A percentile compares a stretch with the other conserved stretches of the same genome.
Conservation (phyloP, 2,329 filamentous ascomycete species). For the Aspergillus tamarii region DNA sequence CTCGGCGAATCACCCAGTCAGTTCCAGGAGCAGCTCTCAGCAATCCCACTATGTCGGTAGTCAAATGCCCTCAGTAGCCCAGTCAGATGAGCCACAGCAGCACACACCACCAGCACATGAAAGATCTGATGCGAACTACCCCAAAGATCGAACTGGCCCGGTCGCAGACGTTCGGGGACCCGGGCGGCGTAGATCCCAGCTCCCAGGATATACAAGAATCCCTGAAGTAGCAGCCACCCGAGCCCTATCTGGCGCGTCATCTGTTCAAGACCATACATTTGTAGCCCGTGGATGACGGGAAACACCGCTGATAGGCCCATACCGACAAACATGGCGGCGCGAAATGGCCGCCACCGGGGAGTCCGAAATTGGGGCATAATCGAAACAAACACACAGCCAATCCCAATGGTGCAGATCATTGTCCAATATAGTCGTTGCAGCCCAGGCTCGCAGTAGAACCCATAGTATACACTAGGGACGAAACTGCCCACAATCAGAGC, state of each 20-base stretch:
- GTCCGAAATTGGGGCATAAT: slow-evolving; percentile 83
- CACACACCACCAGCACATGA: slow-evolving; percentile 83
- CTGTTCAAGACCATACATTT: slow-evolving; percentile 66
- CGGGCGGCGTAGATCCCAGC: slow-evolving; percentile 83
- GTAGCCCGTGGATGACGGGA: slow-evolving; percentile 77
- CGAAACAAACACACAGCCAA: slow-evolving; percentile 76
- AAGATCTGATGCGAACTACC: slow-evolving; percentile 97
- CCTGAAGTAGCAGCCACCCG: slow-evolving; percentile 78
- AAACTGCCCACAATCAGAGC: slow-evolving; percentile 89
- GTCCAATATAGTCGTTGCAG: slow-evolving; percentile 74
- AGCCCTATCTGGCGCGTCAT: slow-evolving; percentile 77
- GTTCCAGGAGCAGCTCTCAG: slow-evolving; percentile 51
- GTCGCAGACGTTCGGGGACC: slow-evolving; percentile 78
- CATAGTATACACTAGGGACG: slow-evolving; percentile 85
- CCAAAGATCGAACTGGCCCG: slow-evolving; percentile 84
- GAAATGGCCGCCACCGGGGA: slow-evolving; percentile 79
- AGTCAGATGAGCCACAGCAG: slow-evolving; percentile 78
- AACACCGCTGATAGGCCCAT: slow-evolving; percentile 84
- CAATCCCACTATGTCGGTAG: slow-evolving; percentile 70
- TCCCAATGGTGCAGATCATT: slow-evolving; percentile 75
- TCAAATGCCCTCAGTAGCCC: slow-evolving; percentile 85
- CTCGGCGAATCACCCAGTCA: slow-evolving; percentile 20
- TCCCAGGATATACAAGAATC: slow-evolving; percentile 80
- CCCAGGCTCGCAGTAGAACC: slow-evolving; percentile 70
- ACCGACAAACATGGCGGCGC: slow-evolving; percentile 84